Conservation (phyloP, 2,329 filamentous ascomycete species). For the Xylaria sp. region DNA sequence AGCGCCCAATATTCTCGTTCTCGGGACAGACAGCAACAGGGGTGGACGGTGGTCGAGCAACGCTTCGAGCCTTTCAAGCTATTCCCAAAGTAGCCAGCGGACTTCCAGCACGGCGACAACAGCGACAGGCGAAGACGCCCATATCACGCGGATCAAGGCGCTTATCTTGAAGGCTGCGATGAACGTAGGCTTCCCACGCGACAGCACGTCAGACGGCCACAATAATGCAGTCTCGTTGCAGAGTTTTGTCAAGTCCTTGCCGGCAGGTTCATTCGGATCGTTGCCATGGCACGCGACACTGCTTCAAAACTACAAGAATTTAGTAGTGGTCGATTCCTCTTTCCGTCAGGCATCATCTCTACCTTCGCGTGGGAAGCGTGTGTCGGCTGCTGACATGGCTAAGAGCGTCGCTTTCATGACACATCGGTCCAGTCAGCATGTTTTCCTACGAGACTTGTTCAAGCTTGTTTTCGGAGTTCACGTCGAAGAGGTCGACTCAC, state of each 20-base stretch:
- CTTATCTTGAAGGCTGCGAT: slow-evolving; percentile 87
- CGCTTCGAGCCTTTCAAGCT: slow-evolving; percentile 80
- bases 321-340: slow-evolving; percentile 77
- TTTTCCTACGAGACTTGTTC: slow-evolving; percentile 84
- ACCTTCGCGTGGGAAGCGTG: slow-evolving; percentile 66
- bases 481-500: slow-evolving; percentile 77
- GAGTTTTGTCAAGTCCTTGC: slow-evolving; percentile 79
- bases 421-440: slow-evolving; percentile 74
- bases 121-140: slow-evolving; percentile 75
- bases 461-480: slow-evolving; percentile 85
- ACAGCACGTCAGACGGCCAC: slow-evolving; percentile 55
- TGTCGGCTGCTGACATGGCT: slow-evolving; percentile 79
- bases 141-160: slow-evolving; percentile 79
- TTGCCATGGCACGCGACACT: slow-evolving; percentile 75
- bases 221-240: slow-evolving; percentile 68
- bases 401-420: slow-evolving; percentile 82
- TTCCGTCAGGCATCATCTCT: slow-evolving; percentile 67
- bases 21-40: slow-evolving; percentile 74
- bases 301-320: slow-evolving; percentile 81
- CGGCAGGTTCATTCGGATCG: slow-evolving; percentile 80
- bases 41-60: slow-evolving; percentile 84
- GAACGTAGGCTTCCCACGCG: slow-evolving; percentile 81
- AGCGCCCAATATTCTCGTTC: slow-evolving; percentile 87
- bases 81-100: slow-evolving; percentile 75
- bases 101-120: slow-evolving; percentile 78